Evolutionary conservation across 2,329 filamentous ascomycete genomes (phyloP).

Genomic region (Corynespora cassiicola): DNA sequence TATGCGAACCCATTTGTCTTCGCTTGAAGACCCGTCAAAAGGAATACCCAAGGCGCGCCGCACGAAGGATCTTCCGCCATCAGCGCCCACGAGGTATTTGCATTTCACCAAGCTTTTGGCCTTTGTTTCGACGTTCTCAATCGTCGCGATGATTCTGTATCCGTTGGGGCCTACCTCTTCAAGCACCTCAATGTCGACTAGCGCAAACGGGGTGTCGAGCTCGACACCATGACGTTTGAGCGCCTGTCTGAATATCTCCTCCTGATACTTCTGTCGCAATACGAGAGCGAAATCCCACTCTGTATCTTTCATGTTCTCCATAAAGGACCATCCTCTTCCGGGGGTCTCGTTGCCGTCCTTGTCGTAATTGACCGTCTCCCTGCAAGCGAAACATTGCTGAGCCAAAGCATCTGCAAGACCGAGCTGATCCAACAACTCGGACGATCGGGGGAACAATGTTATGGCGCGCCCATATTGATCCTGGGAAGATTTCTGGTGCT

Average conservation of each 20-base stretch:
- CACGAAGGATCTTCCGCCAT: constrained; percentile 60
- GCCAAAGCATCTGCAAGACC: constrained; percentile 57
- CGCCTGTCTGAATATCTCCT: constrained; percentile 58
- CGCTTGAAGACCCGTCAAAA: constrained; percentile 57
- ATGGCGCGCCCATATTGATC: constrained; percentile 62
- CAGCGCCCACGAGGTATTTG: constrained; percentile 59
- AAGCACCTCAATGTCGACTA: constrained; percentile 48
- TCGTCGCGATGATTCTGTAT: constrained; percentile 34
- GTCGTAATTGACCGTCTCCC: constrained; percentile 58
- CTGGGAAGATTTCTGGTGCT: constrained; percentile 56
- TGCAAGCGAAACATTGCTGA: constrained; percentile 61
- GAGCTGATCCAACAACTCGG: constrained; percentile 61
- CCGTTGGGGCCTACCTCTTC: constrained; percentile 30
- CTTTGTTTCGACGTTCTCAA: constrained; percentile 35
- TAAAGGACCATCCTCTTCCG: constrained; percentile 59
- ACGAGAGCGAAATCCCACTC: constrained; percentile 61
- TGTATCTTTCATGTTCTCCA: constrained; percentile 61
- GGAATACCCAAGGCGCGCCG: constrained; percentile 54
- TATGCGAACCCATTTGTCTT: constrained; percentile 62
- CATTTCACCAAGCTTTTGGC: constrained; percentile 41
- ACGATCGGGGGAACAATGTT: constrained; percentile 59
- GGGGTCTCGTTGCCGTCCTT: constrained; percentile 51
- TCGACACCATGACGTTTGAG: constrained; percentile 44
- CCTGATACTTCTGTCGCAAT: constrained; percentile 62
- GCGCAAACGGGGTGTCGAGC: constrained; percentile 45